These are phyloP conservation scores for Calophaca sinica DNA, from an alignment of 306 rosid species.

Conservation along the genomic window DNA sequence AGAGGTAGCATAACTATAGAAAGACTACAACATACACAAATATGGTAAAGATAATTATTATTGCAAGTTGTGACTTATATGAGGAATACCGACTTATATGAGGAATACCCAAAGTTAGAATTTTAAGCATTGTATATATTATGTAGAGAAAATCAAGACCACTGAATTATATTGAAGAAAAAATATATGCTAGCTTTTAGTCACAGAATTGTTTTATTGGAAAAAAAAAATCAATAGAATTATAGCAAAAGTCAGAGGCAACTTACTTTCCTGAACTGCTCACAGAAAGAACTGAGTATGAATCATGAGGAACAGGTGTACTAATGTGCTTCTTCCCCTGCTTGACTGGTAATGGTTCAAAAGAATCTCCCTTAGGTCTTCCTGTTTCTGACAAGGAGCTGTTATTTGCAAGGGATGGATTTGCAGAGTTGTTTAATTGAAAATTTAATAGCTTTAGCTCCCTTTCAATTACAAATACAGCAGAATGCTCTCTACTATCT, in stretches of 20 bases:
- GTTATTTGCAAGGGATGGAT: constrained; percentile 96
- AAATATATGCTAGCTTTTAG: constrained; percentile 4
- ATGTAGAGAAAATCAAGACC: constrained; percentile 33
- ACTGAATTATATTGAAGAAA: constrained; percentile 27
- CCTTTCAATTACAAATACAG: constrained; percentile 87
- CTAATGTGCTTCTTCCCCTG: constrained; percentile 93
- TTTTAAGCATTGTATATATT: constrained; percentile 17
- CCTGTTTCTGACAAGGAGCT: constrained; percentile 87
- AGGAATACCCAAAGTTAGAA: constrained; percentile 23
- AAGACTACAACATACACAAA: constrained; percentile 32
- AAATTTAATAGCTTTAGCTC: constrained; percentile 87
- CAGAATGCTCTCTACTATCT: constrained; percentile 92
- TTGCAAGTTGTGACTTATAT: constrained; percentile 12
- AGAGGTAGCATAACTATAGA: constrained; percentile 11
- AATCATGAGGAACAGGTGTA: constrained; percentile 98
- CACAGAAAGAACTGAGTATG: constrained; percentile 92
- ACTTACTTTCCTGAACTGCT: constrained; percentile 99
- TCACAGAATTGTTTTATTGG: background rate
- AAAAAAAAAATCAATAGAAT: background rate
- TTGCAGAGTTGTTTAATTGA: constrained; percentile 88
- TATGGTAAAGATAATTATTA: constrained; percentile 5
- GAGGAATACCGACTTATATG: constrained; percentile 7
- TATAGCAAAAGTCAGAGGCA: constrained; percentile 43
- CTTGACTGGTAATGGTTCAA: constrained; percentile 88
- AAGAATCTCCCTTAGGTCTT: constrained; percentile 78